Evolutionary conservation across 768 basidiomycete genomes (phyloP).

Genomic region (Kockovaella imperatae): DNA sequence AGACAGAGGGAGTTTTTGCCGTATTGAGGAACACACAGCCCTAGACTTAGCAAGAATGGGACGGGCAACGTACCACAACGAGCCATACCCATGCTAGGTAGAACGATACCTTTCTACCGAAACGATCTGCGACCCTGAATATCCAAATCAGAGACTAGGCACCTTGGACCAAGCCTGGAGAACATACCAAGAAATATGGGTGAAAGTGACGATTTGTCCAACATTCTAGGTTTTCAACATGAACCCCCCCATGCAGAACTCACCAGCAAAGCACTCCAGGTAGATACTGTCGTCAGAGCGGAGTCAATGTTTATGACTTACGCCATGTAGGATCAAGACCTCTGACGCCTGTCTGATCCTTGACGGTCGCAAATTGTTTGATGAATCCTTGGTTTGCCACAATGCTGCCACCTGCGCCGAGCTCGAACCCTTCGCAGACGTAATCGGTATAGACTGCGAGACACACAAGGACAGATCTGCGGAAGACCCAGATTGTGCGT

Average conservation of each 20-base stretch:
- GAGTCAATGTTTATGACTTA: neutral
- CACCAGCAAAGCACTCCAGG: conserved; percentile 8
- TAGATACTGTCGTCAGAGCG: conserved; percentile 1
- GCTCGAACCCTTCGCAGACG: conserved; percentile 13
- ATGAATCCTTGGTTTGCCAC: conserved; percentile 9
- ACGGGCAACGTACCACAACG: conserved; percentile 4
- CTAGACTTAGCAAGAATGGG: neutral
- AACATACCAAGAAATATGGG: conserved; percentile 4
- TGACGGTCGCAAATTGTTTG: conserved; percentile 7
- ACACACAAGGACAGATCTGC: conserved; percentile 1
- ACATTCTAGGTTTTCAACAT: conserved; percentile 3
- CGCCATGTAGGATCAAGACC: conserved; percentile 7
- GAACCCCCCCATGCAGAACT: neutral
- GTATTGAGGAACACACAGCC: conserved; percentile 7
- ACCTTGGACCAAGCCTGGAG: neutral
- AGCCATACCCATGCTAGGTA: conserved; percentile 5
- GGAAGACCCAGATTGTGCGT: conserved; percentile 10
- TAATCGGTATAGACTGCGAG: conserved; percentile 11
- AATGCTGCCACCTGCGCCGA: conserved; percentile 6
- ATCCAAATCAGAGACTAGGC: neutral
- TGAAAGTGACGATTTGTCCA: conserved; percentile 7
- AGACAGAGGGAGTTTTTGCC: conserved; percentile 4
- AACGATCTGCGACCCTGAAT: conserved; percentile 3
- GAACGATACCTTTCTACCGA: conserved; percentile 8
- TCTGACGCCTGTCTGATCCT: neutral